Evolutionary conservation across 768 basidiomycete genomes (phyloP), one percentile per base, ranked within the genome.

Genomic region (Holtermanniella nyarrowii): DNA sequence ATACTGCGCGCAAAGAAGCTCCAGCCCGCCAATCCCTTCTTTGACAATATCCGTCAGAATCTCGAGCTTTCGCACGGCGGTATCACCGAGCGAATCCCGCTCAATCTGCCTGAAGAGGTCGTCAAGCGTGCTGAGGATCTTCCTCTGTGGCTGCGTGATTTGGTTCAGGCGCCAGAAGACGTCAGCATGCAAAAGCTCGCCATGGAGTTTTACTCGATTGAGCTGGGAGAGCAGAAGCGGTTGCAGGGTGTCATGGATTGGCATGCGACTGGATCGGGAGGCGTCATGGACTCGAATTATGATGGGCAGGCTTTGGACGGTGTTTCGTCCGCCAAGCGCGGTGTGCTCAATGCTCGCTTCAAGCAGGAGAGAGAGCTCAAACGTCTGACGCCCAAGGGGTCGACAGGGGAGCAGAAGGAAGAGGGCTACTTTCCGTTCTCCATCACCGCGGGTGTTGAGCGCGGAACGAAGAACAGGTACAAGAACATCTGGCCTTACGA

Each of bases 401-500:
- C 25, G 48, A 25, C 23, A 12, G 26, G 26, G 24, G 45, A n/a
- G 21, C 46, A 53, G 27, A 18, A 45, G 7, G 51, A 59, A 10
- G 62, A 59, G 4, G 69, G 63, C 23, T 66, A 74, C 49, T 91
- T 84, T 66, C 90, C 89, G 5, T 95, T 84, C 68, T 88, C 86
- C 48, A 97, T 97, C 55, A 93, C 88, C 0, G 93, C 93, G 4
- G 93, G 87, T 1, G 81, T 97, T 10, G 93, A 97, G 73, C 86
- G 93, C 65, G 93, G 93, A 7, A 77, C 82, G 18, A 89, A 95
- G 77, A 97, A 97, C 61, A 89, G 88, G 56, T 97, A 95, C 74
- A 83, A 85, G 53, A 85, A 97, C 68, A 95, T 97, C 52, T 97
- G 90, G 88, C 93, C 93, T 0, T 96, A 73, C 52, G 90, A 93